phyloP scores from a whole-genome alignment of 2,329 filamentous ascomycete genomes.

The Thermothelomyces thermophilus region DNA sequence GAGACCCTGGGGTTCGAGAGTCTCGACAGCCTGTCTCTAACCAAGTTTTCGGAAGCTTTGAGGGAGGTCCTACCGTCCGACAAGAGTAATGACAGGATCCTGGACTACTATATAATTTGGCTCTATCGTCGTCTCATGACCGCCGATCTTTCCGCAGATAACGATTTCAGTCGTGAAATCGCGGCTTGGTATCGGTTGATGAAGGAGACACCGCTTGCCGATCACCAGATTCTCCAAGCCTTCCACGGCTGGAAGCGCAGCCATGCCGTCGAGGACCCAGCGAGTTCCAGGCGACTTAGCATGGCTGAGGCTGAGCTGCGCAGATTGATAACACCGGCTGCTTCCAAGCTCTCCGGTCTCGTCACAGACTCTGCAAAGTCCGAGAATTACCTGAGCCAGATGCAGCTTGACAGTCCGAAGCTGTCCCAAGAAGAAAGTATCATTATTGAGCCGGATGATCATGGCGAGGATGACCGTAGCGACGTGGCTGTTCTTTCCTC shows the following conservation, averaged over 20 bases:
- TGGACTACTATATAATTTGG: constrained; percentile 20
- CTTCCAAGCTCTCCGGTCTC: not conserved
- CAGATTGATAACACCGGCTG: not conserved
- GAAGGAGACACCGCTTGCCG: constrained; percentile 8
- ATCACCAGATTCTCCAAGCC: constrained; percentile 13
- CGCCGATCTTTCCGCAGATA: constrained; percentile 13
- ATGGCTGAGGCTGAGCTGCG: constrained; percentile 10
- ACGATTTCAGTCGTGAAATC: constrained; percentile 10
- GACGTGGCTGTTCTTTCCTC: not conserved
- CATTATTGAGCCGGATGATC: not conserved
- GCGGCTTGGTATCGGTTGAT: constrained; percentile 19
- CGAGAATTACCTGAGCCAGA: constrained; percentile 4
- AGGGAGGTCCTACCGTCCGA: constrained; percentile 3
- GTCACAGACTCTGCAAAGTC: not conserved
- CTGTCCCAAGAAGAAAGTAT: not conserved
- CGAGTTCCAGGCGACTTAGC: constrained; percentile 8
- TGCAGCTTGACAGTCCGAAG: constrained; percentile 20
- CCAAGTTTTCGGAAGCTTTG: constrained; percentile 3
- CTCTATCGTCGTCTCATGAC: constrained; percentile 15
- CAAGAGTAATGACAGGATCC: constrained; percentile 1
- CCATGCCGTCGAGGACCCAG: constrained; percentile 5
- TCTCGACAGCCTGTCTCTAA: constrained; percentile 11
- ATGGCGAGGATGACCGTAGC: not conserved
- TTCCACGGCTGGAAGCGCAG: constrained; percentile 17
- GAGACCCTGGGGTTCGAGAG: constrained; percentile 11